Evolutionary conservation across 2,329 filamentous ascomycete species (phyloP).

Genomic region (Xylariales sp.): DNA sequence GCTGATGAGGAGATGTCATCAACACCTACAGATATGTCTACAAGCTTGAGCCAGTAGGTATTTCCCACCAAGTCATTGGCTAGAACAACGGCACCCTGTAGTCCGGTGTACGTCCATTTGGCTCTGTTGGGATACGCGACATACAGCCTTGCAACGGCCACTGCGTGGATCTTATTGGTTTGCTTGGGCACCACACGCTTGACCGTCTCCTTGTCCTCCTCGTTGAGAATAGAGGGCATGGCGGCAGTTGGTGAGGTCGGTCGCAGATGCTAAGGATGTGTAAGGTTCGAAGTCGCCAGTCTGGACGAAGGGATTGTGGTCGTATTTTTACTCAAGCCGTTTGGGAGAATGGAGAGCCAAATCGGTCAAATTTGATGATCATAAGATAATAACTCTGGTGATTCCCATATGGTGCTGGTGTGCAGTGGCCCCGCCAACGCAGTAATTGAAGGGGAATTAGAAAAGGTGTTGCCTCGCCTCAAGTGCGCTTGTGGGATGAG

Average conservation of each 20-base stretch:
- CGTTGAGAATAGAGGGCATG: conserved; percentile 70
- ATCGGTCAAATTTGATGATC: no score
- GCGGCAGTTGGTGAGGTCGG: conserved; percentile 19
- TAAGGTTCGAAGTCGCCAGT: no score
- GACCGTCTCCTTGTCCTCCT: conserved; percentile 94
- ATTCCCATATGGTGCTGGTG: no score
- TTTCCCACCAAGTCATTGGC: conserved; percentile 92
- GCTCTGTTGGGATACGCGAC: conserved; percentile 81
- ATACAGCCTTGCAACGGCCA: conserved; percentile 89
- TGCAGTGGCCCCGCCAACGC: no score
- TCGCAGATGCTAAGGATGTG: no score
- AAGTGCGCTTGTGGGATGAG: no score
- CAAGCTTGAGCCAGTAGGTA: conserved; percentile 96
- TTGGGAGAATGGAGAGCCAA: no score
- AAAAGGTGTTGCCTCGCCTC: no score
- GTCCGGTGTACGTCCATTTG: conserved; percentile 89
- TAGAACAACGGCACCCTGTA: conserved; percentile 88
- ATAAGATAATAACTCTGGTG: no score
- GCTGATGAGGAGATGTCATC: not conserved
- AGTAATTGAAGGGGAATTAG: no score
- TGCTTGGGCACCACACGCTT: conserved; percentile 91
- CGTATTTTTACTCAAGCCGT: no score
- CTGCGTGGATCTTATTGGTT: conserved; percentile 95
- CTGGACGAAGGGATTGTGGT: no score
- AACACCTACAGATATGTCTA: conserved; percentile 81